These are phyloP conservation scores for Metarhizium sp. DNA, from an alignment of 2,329 filamentous ascomycete genomes.

Conservation along the genomic window DNA sequence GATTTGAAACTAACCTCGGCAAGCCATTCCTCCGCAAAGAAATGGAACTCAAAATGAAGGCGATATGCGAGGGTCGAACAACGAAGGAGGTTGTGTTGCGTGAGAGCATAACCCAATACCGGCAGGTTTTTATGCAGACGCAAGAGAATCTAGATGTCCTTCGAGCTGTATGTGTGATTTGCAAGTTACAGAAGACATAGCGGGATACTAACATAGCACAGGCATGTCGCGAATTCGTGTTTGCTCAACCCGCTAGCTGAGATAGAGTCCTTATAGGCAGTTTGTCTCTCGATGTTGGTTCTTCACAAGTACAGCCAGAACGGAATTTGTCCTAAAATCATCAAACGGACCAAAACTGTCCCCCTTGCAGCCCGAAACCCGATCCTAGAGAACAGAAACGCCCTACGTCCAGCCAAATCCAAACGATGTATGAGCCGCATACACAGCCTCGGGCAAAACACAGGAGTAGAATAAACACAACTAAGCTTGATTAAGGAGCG, in stretches of 20 bases:
- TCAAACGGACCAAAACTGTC: no score
- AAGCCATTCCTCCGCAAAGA: conserved; percentile 96
- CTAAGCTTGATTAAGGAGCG: background rate
- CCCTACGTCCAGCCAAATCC: background rate
- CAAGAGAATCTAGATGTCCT: conserved; percentile 63
- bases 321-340: no score
- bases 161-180: conserved; percentile 41
- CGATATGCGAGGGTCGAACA: conserved; percentile 81
- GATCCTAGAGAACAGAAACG: no score
- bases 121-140: conserved; percentile 75
- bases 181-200: background rate
- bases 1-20: conserved; percentile 82
- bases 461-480: background rate
- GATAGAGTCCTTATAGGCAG: background rate
- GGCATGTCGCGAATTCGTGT: conserved; percentile 31
- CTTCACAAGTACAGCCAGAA: background rate
- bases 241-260: conserved; percentile 9
- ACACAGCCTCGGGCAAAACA: background rate
- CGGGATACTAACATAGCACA: conserved; percentile 8
- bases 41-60: conserved; percentile 96
- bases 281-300: background rate
- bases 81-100: conserved; percentile 66
- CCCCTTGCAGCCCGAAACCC: background rate
- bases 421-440: background rate
- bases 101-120: conserved; percentile 80